These are phyloP conservation scores for Alternaria viburni DNA, from an alignment of 2,329 filamentous ascomycete species.

Conservation along the genomic window DNA sequence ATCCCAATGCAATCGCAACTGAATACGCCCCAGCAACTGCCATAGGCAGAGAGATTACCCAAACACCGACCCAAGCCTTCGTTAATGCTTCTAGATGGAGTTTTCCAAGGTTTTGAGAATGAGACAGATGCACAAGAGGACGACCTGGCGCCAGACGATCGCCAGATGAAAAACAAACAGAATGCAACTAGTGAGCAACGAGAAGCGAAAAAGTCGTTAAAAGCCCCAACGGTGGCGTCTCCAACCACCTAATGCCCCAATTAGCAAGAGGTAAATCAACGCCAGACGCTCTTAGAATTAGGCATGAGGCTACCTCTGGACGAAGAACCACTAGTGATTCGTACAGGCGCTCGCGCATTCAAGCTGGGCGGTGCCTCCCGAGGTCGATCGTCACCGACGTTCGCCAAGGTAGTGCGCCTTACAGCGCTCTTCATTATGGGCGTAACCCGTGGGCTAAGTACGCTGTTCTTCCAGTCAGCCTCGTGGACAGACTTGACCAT, in stretches of 20 bases:
- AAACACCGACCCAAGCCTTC: constrained; percentile 8
- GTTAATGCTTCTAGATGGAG: constrained; percentile 9
- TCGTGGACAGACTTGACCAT: constrained; percentile 70
- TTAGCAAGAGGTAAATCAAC: constrained; percentile 26
- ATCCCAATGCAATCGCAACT: not conserved
- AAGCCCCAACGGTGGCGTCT: constrained; percentile 1
- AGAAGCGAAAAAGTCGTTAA: not conserved
- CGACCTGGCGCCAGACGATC: not conserved
- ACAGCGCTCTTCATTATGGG: constrained; percentile 63
- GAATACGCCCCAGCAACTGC: constrained; percentile 3
- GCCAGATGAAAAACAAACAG: not conserved
- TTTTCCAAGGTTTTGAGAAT: constrained; percentile 1
- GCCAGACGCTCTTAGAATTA: constrained; percentile 42
- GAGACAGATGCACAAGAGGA: not conserved
- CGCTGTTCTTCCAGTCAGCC: constrained; percentile 60
- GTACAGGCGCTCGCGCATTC: constrained; percentile 37
- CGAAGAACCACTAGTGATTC: constrained; percentile 40
- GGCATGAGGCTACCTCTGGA: constrained; percentile 41
- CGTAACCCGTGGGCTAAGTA: constrained; percentile 66
- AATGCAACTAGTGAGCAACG: not conserved
- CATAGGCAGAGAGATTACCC: constrained; percentile 11
- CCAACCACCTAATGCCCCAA: not conserved
- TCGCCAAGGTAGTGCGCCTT: constrained; percentile 46
- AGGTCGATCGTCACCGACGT: constrained; percentile 37
- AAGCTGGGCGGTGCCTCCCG: constrained; percentile 30